Conservation (phyloP, 495 filamentous ascomycete genomes). For the Podospora anserina region DNA sequence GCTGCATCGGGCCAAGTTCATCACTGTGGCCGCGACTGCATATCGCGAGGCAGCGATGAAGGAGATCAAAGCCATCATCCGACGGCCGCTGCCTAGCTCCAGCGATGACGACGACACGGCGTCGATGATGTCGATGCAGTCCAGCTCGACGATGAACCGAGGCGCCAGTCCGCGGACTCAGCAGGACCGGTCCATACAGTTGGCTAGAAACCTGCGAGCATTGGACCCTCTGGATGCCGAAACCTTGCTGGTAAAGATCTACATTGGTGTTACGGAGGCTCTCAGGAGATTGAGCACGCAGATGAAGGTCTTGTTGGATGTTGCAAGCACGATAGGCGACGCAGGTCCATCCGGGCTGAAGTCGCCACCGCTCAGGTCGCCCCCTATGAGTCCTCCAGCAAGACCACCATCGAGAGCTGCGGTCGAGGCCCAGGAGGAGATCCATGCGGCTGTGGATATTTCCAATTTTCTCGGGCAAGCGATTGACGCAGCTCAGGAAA, state of each 20-base stretch:
- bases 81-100: slow-evolving; percentile 80
- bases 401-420: slow-evolving; percentile 26
- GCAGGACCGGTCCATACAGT: slow-evolving; percentile 82
- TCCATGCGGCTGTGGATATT: slow-evolving; percentile 82
- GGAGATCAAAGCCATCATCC: slow-evolving; percentile 84
- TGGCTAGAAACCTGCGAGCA: slow-evolving; percentile 88
- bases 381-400: slow-evolving; percentile 46
- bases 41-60: slow-evolving; percentile 84
- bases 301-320: slow-evolving; percentile 91
- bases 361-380: slow-evolving; percentile 51
- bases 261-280: slow-evolving; percentile 82
- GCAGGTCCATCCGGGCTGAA: slow-evolving; percentile 31
- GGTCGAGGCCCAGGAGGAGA: slow-evolving; percentile 67
- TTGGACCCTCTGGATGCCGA: slow-evolving; percentile 84
- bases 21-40: slow-evolving; percentile 72
- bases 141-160: slow-evolving; percentile 71
- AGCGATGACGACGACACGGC: slow-evolving; percentile 85
- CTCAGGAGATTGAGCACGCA: slow-evolving; percentile 82
- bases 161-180: slow-evolving; percentile 64
- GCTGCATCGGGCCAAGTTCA: slow-evolving; percentile 72
- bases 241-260: slow-evolving; percentile 75
- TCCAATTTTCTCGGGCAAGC: slow-evolving; percentile 90
- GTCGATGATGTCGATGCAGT: slow-evolving; percentile 62
- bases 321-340: slow-evolving; percentile 72
- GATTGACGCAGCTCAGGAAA: slow-evolving; percentile 87